phyloP scores from a whole-genome alignment of 2,329 filamentous ascomycete genomes.

The Trichoderma harzianum region DNA sequence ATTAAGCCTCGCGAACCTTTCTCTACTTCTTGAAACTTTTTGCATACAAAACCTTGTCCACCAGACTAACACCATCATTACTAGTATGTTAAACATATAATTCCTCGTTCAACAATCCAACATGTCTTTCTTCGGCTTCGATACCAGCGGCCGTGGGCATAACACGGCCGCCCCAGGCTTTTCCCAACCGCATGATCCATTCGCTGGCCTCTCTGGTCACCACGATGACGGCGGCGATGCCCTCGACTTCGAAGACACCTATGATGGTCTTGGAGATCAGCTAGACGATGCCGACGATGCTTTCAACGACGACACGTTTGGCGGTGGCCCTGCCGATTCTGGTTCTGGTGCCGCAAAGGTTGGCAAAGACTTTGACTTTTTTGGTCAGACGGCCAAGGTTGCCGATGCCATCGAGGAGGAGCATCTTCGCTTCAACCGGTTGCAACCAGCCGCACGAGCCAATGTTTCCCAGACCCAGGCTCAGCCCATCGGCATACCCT shows the following conservation, averaged over 20 bases:
- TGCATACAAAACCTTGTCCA: background rate
- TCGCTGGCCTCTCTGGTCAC: slow-evolving; percentile 71
- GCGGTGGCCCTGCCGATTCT: slow-evolving; percentile 31
- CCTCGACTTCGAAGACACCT: slow-evolving; percentile 90
- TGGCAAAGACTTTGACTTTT: slow-evolving; percentile 96
- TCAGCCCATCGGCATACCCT: slow-evolving; percentile 28
- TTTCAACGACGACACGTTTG: slow-evolving; percentile 97
- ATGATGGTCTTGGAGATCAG: slow-evolving; percentile 88
- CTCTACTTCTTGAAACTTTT: background rate
- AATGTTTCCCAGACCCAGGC: slow-evolving; percentile 32
- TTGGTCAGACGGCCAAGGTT: slow-evolving; percentile 85
- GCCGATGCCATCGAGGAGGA: slow-evolving; percentile 86
- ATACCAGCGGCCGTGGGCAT: slow-evolving; percentile 59
- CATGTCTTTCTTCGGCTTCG: slow-evolving; percentile 94
- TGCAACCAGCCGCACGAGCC: slow-evolving; percentile 56
- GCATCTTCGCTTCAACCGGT: slow-evolving; percentile 76
- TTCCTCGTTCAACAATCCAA: slow-evolving; percentile 20
- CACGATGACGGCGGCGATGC: slow-evolving; percentile 57
- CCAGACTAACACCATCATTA: slow-evolving; percentile 22
- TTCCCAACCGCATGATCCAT: slow-evolving; percentile 78
- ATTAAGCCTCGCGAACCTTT: background rate
- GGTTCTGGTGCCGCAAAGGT: slow-evolving; percentile 45
- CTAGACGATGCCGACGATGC: slow-evolving; percentile 89
- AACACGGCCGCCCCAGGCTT: slow-evolving; percentile 73
- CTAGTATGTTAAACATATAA: slow-evolving; percentile 25